Evolutionary conservation across 108 stramenopile genomes (phyloP), one percentile per base, ranked within the genome.

Genomic region (Pseudonitzschia delicatissima): DNA sequence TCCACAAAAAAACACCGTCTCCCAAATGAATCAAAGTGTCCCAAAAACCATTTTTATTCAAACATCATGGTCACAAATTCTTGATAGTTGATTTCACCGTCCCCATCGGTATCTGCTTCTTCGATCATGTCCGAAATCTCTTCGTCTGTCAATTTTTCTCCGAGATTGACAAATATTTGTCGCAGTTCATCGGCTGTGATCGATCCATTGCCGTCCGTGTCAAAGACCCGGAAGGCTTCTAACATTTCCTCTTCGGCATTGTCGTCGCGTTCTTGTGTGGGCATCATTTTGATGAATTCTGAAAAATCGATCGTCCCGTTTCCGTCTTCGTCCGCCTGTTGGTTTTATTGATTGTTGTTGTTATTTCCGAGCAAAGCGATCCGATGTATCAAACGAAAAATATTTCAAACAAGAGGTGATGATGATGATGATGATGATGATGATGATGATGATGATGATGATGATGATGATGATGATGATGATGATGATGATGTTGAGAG

Each of bases 121-220:
- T 98, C 92, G 72, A 99, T 98, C 99, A 99, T 99, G 75, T 98
- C 99, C 64, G 98, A 97, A 57, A 98, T 97, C 70, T 99, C 99
- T 78, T 99, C 98, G 63, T 99, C 97, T 18, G 99, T 98, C 44
- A 99, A 96, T 82, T 99, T 99, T 84, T 99, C 99, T 62, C 99
- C 99, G 57, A 99, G 90, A 86, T 99, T 99, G 78, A 95, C 98
- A 98, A 99, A 99, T 74, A 99, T 98, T 84, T 98, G 98, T 65
- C 99, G 90, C 78, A 99, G 85, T 80, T 99, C 99, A 29, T 98
- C 98, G 28, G 98, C 98, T 21, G 97, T 96, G 82, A 99, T 99
- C 82, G 98, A 98, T 29, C 99, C 99, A 82, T 99, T 98, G 36
- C 99, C 98, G 69, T 99, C 99, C 82, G 98, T 96, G 72, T 95